These are phyloP conservation scores for Curvularia verruculosa DNA, from an alignment of 2,329 filamentous ascomycete species.

Conservation along the genomic window DNA sequence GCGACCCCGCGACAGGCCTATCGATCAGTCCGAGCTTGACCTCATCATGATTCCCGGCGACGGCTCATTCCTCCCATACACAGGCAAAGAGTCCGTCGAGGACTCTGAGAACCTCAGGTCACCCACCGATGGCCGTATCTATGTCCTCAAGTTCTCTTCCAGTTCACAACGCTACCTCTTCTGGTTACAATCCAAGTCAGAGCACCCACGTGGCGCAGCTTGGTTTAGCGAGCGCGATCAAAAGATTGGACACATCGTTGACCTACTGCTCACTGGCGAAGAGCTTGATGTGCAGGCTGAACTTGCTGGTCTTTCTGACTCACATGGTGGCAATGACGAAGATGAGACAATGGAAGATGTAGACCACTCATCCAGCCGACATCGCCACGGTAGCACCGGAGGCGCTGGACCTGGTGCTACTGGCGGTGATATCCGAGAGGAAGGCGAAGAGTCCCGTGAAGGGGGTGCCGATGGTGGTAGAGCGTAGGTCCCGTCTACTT, in stretches of 20 bases:
- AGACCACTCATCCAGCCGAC: constrained; percentile 48
- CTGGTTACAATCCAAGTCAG: constrained; percentile 92
- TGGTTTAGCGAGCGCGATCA: constrained; percentile 85
- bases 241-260: constrained; percentile 86
- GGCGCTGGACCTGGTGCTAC: constrained; percentile 87
- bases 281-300: constrained; percentile 80
- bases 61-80: constrained; percentile 82
- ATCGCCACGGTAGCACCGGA: constrained; percentile 61
- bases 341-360: constrained; percentile 68
- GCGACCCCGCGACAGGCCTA: constrained; percentile 75
- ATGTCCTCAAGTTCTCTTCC: constrained; percentile 89
- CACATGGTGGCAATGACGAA: constrained; percentile 61
- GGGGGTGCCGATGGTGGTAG: constrained; percentile 95
- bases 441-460: constrained; percentile 85
- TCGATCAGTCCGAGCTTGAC: constrained; percentile 80
- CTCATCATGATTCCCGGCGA: constrained; percentile 93
- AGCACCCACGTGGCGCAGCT: constrained; percentile 70
- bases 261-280: constrained; percentile 83
- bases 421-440: constrained; percentile 87
- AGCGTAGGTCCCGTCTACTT: constrained; percentile 83
- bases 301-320: constrained; percentile 65
- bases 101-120: constrained; percentile 66
- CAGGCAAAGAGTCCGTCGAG: constrained; percentile 57
- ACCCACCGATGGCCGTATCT: constrained; percentile 83
- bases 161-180: constrained; percentile 92